phyloP scores from a whole-genome alignment of 2,329 filamentous ascomycete species.

The Byssochlamys sp. region DNA sequence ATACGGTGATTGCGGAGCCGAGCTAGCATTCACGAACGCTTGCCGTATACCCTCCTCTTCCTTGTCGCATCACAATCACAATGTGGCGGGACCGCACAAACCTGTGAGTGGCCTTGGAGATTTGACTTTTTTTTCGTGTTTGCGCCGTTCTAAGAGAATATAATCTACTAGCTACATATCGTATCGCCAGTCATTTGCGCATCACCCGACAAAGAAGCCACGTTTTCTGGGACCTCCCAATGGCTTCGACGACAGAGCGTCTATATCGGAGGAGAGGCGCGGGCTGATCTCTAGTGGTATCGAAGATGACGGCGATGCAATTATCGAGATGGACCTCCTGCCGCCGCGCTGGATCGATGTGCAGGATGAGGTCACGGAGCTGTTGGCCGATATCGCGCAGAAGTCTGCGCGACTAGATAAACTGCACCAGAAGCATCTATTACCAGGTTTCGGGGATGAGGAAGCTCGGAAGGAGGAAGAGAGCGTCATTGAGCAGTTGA shows the following conservation, averaged over 20 bases:
- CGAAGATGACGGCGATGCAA: conserved; percentile 74
- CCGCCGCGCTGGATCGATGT: conserved; percentile 93
- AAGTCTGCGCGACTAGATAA: conserved; percentile 80
- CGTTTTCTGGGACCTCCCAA: conserved; percentile 54
- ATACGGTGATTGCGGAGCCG: conserved; percentile 1
- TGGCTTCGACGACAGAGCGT: conserved; percentile 53
- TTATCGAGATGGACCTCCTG: conserved; percentile 96
- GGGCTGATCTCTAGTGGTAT: conserved; percentile 72
- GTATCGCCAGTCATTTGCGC: conserved; percentile 95
- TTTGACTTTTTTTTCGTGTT: neutral
- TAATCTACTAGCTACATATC: conserved; percentile 68
- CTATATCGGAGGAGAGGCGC: conserved; percentile 57
- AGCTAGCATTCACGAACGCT: neutral
- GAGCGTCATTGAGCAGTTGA: conserved; percentile 77
- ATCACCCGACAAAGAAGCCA: conserved; percentile 80
- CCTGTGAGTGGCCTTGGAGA: conserved; percentile 54
- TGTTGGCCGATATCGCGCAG: conserved; percentile 67
- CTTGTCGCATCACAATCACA: conserved; percentile 44
- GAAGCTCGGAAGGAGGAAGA: conserved; percentile 80
- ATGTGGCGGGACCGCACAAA: conserved; percentile 99
- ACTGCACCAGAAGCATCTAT: conserved; percentile 90
- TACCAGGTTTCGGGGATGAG: conserved; percentile 94
- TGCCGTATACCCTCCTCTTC: conserved; percentile 2
- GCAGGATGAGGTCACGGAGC: conserved; percentile 82
- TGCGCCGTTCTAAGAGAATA: neutral